Evolutionary conservation across 257 asterid genomes (phyloP).

Genomic region (Solanum chaucha): DNA sequence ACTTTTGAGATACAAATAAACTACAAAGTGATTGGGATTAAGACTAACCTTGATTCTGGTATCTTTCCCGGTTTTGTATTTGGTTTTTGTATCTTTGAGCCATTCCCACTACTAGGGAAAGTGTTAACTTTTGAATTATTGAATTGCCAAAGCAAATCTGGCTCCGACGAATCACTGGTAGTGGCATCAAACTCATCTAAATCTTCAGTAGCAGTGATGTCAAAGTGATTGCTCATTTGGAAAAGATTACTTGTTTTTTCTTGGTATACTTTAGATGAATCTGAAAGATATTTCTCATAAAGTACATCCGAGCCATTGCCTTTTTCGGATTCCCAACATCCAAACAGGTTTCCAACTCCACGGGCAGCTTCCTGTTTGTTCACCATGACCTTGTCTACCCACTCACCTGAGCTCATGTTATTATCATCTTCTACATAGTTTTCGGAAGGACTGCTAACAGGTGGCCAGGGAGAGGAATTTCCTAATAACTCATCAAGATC

Average conservation of each 20-base stretch:
- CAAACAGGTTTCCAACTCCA: conserved; percentile 24
- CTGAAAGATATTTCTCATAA: conserved; percentile 41
- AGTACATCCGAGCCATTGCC: conserved; percentile 27
- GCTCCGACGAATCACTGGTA: conserved; percentile 85
- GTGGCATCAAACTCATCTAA: conserved; percentile 75
- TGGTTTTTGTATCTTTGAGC: conserved; percentile 43
- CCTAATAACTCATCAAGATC: conserved; percentile 71
- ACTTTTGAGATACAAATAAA: not conserved
- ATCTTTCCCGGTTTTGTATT: conserved; percentile 36
- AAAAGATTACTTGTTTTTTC: conserved; percentile 30
- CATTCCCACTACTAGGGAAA: conserved; percentile 35
- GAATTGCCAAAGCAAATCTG: conserved; percentile 82
- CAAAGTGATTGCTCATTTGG: conserved; percentile 34
- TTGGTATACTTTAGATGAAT: conserved; percentile 32
- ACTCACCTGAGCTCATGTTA: conserved; percentile 63
- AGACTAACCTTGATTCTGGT: conserved; percentile 56
- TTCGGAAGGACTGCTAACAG: conserved; percentile 41
- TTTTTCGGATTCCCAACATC: conserved; percentile 41
- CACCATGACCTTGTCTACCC: conserved; percentile 98
- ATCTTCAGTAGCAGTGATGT: conserved; percentile 38
- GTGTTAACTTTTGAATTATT: conserved; percentile 46
- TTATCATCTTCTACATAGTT: conserved; percentile 45
- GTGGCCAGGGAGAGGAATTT: conserved; percentile 86
- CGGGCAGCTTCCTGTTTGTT: conserved; percentile 56
- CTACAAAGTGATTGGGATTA: not conserved